phyloP scores from a whole-genome alignment of 768 basidiomycete genomes.

The Clavulina sp. region DNA sequence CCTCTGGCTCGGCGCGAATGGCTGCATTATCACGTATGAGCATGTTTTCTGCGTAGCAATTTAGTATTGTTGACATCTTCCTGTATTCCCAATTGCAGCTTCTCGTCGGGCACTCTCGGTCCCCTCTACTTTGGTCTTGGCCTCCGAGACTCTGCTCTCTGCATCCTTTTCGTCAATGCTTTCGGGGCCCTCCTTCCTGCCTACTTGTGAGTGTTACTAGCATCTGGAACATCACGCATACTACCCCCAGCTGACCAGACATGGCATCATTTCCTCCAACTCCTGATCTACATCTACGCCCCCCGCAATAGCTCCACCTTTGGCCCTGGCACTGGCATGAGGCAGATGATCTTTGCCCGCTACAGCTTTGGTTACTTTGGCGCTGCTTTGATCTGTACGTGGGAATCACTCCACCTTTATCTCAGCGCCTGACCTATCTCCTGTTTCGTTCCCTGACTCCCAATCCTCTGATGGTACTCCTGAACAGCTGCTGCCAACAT shows the following conservation, averaged over 20 bases:
- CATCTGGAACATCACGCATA: neutral
- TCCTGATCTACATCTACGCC: neutral
- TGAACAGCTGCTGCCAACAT: conserved; percentile 33
- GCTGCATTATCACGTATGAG: conserved; percentile 40
- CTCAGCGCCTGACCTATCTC: conserved; percentile 39
- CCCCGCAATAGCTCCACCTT: conserved; percentile 39
- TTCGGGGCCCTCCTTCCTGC: neutral
- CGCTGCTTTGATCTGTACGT: conserved; percentile 13
- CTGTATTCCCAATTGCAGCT: conserved; percentile 20
- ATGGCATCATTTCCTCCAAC: neutral
- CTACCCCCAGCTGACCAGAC: neutral
- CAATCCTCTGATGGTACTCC: conserved; percentile 14
- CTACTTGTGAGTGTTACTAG: neutral
- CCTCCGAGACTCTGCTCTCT: conserved; percentile 42
- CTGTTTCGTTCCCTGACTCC: conserved; percentile 25
- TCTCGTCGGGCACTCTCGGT: conserved; percentile 51
- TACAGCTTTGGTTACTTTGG: conserved; percentile 22
- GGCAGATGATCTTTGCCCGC: conserved; percentile 64
- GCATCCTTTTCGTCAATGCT: conserved; percentile 42
- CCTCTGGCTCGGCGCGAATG: conserved; percentile 54
- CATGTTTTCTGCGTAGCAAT: neutral
- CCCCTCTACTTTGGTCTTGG: conserved; percentile 44
- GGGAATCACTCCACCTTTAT: conserved; percentile 4
- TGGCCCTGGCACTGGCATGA: conserved; percentile 61
- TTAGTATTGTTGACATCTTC: neutral